These are phyloP conservation scores for Fusarium setosum DNA, from an alignment of 2,329 filamentous ascomycete genomes.

Conservation along the genomic window DNA sequence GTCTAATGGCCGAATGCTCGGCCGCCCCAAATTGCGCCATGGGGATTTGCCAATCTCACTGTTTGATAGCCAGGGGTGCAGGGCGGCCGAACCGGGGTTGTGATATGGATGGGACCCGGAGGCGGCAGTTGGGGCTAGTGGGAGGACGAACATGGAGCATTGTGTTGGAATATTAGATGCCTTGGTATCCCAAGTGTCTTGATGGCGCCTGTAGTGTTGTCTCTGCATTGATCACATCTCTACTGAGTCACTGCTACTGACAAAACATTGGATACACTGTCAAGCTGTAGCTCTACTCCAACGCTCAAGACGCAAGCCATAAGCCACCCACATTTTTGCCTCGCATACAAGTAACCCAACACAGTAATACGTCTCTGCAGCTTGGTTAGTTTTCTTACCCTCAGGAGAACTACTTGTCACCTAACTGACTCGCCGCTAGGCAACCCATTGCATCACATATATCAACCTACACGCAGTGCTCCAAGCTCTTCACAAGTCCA, in stretches of 20 bases:
- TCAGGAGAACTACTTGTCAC: too few relatives aligned
- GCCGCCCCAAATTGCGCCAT: constrained; percentile 5
- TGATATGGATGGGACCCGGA: not conserved
- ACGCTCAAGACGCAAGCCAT: not conserved
- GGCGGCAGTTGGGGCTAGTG: constrained; percentile 1
- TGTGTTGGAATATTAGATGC: constrained; percentile 2
- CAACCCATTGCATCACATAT: not conserved
- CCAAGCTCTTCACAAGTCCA: not conserved
- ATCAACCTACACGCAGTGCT: not conserved
- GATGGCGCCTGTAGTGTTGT: not conserved
- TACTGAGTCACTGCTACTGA: too few relatives aligned
- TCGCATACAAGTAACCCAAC: not conserved
- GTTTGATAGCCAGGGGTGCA: constrained; percentile 1
- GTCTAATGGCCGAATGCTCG: constrained; percentile 1
- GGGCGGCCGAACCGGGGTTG: not conserved
- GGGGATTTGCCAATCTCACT: not conserved
- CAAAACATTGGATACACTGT: too few relatives aligned
- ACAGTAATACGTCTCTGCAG: too few relatives aligned
- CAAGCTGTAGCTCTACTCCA: not conserved
- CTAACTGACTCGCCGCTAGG: not conserved
- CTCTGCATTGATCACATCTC: not conserved
- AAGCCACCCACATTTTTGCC: not conserved
- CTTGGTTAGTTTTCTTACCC: too few relatives aligned
- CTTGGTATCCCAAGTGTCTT: not conserved
- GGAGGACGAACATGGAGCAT: not conserved